A percentile compares a stretch with the other conserved stretches of the same genome.
These are phyloP conservation scores for Zasmidium angulare DNA, from an alignment of 2,329 filamentous ascomycete genomes.

Conservation along the genomic window DNA sequence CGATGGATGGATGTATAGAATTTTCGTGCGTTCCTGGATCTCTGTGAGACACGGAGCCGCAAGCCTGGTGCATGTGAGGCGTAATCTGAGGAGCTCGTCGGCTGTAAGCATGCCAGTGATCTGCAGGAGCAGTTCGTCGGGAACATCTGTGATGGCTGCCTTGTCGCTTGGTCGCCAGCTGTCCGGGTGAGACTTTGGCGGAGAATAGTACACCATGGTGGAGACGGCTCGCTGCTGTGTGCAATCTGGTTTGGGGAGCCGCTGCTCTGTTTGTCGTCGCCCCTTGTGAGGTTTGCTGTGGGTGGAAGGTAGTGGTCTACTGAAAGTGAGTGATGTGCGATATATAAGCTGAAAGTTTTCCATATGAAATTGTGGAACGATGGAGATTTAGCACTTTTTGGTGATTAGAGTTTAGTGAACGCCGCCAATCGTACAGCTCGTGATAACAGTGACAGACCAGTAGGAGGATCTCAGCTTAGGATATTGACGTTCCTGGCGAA, in stretches of 20 bases:
- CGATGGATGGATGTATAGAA: slow-evolving; percentile 21
- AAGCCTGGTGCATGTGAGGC: slow-evolving; percentile 4
- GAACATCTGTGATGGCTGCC: slow-evolving; percentile 11
- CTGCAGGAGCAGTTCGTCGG: slow-evolving; percentile 14
- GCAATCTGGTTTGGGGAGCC: background rate
- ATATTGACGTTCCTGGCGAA: background rate
- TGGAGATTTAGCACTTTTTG: background rate
- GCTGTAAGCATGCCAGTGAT: slow-evolving; percentile 4
- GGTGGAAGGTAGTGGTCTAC: background rate
- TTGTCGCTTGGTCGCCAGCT: background rate
- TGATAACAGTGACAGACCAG: background rate
- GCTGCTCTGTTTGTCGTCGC: background rate
- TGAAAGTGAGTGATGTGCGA: background rate
- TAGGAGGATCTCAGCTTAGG: background rate
- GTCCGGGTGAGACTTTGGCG: background rate
- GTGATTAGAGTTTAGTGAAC: background rate
- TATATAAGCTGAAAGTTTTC: background rate
- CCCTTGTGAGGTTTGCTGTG: background rate
- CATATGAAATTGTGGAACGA: background rate
- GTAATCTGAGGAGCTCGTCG: slow-evolving; percentile 3
- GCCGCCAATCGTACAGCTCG: background rate
- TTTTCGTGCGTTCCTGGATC: slow-evolving; percentile 8
- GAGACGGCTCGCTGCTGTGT: too few relatives aligned
- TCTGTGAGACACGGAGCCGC: slow-evolving; percentile 3
- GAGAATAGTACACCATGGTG: slow-evolving; percentile 12